Conservation (phyloP, 1,284 basidiomycete species). For the Lentinula novae-zelandiae region DNA sequence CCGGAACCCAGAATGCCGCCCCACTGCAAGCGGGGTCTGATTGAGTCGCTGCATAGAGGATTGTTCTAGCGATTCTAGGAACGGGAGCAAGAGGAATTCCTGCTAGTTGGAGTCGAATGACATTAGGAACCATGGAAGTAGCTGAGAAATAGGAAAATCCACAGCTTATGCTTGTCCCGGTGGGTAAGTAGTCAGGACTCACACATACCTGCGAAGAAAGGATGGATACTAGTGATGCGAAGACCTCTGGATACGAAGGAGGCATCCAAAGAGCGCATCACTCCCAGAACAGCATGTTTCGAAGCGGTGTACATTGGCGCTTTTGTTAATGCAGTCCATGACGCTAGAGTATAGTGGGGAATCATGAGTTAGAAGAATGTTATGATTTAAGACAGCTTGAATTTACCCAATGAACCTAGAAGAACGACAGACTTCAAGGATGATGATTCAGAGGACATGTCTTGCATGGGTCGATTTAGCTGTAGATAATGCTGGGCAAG, state of each 20-base stretch:
- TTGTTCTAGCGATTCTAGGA: conserved; percentile 27
- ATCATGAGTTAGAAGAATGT: not conserved
- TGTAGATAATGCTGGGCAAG: conserved; percentile 48
- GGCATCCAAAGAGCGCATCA: conserved; percentile 46
- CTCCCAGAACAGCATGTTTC: conserved; percentile 50
- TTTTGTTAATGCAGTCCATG: conserved; percentile 42
- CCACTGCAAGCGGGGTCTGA: conserved; percentile 26
- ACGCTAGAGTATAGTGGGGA: conserved; percentile 39
- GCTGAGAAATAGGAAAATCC: conserved; percentile 15
- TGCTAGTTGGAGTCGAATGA: conserved; percentile 23
- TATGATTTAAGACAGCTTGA: conserved; percentile 5
- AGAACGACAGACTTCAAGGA: conserved; percentile 48
- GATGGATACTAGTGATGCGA: conserved; percentile 48
- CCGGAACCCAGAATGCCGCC: conserved; percentile 25
- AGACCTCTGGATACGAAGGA: conserved; percentile 35
- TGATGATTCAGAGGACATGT: conserved; percentile 17
- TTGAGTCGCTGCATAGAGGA: conserved; percentile 31
- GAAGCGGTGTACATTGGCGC: conserved; percentile 45
- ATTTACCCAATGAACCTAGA: conserved; percentile 51
- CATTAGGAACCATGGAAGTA: conserved; percentile 27
- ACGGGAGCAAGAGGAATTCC: conserved; percentile 33
- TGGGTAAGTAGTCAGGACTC: conserved; percentile 29
- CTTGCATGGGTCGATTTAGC: conserved; percentile 27
- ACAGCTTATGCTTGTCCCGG: too few species aligned
- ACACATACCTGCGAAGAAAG: conserved; percentile 45